Conservation (phyloP, 2,329 filamentous ascomycete species). For the Aureobasidium sp. region DNA sequence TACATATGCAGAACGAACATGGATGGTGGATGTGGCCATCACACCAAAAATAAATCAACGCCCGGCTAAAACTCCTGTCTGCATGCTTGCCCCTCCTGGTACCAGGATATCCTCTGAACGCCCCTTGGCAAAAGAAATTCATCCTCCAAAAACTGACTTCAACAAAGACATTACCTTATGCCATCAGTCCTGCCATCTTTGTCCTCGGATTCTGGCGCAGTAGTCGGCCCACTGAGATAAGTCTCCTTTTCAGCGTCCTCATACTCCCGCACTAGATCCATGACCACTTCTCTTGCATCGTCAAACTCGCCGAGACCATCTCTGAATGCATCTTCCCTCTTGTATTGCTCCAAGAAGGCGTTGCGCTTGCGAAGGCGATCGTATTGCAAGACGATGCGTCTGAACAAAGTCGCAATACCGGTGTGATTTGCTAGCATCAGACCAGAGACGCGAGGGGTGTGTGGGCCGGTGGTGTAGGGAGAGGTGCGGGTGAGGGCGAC, state of each 20-base stretch:
- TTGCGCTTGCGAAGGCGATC: conserved; percentile 93
- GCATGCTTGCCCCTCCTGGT: no score
- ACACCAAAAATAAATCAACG: no score
- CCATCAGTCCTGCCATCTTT: conserved; percentile 24
- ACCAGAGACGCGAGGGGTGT: conserved; percentile 80
- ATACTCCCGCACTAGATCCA: conserved; percentile 87
- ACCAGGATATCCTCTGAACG: no score
- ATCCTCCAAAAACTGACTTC: no score
- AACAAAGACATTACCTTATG: not conserved
- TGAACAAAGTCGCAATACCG: conserved; percentile 93
- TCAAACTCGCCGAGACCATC: conserved; percentile 94
- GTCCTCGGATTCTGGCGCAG: conserved; percentile 22
- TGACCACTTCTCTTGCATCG: conserved; percentile 83
- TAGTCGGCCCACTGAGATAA: conserved; percentile 68
- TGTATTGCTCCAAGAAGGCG: conserved; percentile 93
- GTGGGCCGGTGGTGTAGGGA: conserved; percentile 90
- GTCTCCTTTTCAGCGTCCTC: conserved; percentile 88
- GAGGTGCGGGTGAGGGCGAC: conserved; percentile 95
- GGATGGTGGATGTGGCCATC: no score
- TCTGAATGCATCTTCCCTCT: conserved; percentile 87
- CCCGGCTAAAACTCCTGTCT: no score
- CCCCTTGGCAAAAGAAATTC: no score
- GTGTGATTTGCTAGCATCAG: conserved; percentile 98
- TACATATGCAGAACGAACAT: no score
- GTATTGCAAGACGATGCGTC: conserved; percentile 85